Base-by-base conservation (phyloP, 1,139 yeast species). In the Taphrina flavorubra region DNA sequence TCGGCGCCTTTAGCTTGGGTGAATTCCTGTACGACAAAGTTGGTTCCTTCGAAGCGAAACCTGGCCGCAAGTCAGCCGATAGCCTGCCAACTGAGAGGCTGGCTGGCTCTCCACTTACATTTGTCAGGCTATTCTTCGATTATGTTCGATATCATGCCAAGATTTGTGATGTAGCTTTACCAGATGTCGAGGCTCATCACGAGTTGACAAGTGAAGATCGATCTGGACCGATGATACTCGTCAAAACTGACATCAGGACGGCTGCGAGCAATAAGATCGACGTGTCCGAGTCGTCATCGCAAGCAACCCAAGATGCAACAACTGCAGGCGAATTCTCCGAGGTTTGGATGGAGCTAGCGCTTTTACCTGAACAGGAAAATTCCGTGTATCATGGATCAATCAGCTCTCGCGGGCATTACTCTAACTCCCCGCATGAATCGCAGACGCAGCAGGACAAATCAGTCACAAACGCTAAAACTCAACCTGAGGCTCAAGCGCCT, bases 1-100 rank as follows among this genome's bases (percentile, higher is more conserved):
- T n/a, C 8, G 67, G 67, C 6, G 42, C 44, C 14, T 31, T 36
- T 31, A 31, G 36, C 18, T 31, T 63, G 16, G 55, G 60, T 6
- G 16, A 25, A 14, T 55, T 18, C 36, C 47, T 63, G 14, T 46
- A 13, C 8, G 25, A 16, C n/a, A 46, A 51, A 36, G 61, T 47
- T 14, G 25, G 10, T 10, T 10, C 62, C 13, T 25, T n/a, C 20
- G 42, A 31, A n/a, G 16, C 36, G 25, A 58, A 42, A 44, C 42
- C 42, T 36, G 37, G 36, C 8, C 37, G 42, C 18, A 58, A 44
- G 18, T 10, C 49, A 5, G 31, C 46, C 11, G 61, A 57, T 6
- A 61, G 34, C 25, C 7, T 63, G 6, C 42, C 61, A 2, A 34
- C 44, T 13, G 57, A 44, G 6, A 25, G 42, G 20, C 31, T 63